Evolutionary conservation across 352 stramenopile species (phyloP).

Genomic region (Saprolegnia parasitica): DNA sequence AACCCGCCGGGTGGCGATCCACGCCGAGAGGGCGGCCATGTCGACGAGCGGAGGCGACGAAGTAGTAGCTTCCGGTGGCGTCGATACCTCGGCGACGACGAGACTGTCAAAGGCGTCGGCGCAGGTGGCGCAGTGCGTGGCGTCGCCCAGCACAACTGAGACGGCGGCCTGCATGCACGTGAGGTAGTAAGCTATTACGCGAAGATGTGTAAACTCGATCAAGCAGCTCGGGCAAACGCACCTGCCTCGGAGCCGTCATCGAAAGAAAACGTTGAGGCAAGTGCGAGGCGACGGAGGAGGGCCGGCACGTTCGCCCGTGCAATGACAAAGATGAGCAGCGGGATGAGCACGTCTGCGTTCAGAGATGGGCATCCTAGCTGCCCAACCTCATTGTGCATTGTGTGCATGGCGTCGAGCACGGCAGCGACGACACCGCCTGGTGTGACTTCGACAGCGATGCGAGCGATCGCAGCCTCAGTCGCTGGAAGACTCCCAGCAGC

Average conservation of each 20-base stretch:
- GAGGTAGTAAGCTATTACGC: conserved; percentile 27
- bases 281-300: conserved; percentile 10
- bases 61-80: neutral
- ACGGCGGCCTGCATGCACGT: conserved; percentile 25
- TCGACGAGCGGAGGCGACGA: neutral
- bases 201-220: neutral
- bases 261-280: conserved; percentile 16
- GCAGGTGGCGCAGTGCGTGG: conserved; percentile 1
- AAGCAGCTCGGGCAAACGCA: conserved; percentile 1
- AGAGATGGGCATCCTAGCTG: neutral
- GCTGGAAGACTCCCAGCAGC: neutral
- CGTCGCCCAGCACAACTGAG: conserved; percentile 12
- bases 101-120: neutral
- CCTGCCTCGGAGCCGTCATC: conserved; percentile 23
- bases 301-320: neutral
- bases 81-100: neutral
- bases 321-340: conserved; percentile 12
- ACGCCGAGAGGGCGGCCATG: conserved; percentile 20
- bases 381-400: conserved; percentile 11
- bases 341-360: conserved; percentile 28
- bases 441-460: conserved; percentile 3
- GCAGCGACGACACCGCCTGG: conserved; percentile 5
- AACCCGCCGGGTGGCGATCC: conserved; percentile 7
- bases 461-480: neutral
- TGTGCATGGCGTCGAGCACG: conserved; percentile 1